Conservation (phyloP, 2,329 filamentous ascomycete genomes). For the Cladophialophora psammophila region DNA sequence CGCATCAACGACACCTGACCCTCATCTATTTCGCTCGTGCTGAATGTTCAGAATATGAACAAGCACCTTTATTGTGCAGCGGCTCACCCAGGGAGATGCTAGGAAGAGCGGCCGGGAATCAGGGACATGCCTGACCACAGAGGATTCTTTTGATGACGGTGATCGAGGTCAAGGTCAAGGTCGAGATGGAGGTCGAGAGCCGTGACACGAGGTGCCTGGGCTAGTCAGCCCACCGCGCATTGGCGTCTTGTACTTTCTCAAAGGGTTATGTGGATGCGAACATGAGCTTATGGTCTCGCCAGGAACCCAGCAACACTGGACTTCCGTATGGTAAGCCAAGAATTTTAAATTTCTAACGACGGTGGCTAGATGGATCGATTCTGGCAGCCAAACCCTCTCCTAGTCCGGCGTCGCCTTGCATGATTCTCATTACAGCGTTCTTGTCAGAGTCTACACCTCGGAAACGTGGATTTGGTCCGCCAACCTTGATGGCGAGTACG, state of each 20-base stretch:
- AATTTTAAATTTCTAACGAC: neutral
- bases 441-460: neutral
- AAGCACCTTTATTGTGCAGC: neutral
- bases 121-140: neutral
- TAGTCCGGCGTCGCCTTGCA: neutral
- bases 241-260: neutral
- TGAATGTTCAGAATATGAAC: neutral
- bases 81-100: neutral
- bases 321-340: constrained; percentile 11
- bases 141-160: neutral
- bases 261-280: constrained; percentile 15
- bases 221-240: neutral
- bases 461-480: neutral
- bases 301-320: neutral
- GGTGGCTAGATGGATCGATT: neutral
- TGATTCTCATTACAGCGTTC: neutral
- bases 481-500: neutral
- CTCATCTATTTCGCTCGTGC: neutral
- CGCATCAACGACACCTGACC: neutral
- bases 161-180: neutral
- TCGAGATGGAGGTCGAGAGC: neutral
- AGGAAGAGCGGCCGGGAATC: neutral
- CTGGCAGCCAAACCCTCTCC: neutral
- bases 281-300: neutral
- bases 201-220: neutral